Conservation (phyloP, 768 basidiomycete genomes). For the Kwoniella sp. region DNA sequence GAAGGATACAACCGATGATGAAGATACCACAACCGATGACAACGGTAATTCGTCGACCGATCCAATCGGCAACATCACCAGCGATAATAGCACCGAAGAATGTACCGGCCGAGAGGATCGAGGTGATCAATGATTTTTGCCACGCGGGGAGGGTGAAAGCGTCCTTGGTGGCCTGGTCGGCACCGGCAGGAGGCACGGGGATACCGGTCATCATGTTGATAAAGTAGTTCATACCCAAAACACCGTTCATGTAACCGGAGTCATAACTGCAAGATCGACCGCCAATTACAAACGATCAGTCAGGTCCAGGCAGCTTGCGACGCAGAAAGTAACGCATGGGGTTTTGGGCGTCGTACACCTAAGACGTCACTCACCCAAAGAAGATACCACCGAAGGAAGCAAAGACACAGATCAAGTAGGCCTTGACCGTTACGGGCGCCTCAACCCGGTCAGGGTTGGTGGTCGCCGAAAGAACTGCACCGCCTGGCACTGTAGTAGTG, state of each 20-base stretch:
- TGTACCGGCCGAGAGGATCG: slow-evolving; percentile 57
- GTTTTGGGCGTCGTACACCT: background rate
- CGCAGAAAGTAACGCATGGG: no score
- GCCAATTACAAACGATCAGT: background rate
- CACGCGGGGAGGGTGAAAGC: slow-evolving; percentile 47
- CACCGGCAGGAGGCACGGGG: slow-evolving; percentile 35
- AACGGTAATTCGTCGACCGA: slow-evolving; percentile 55
- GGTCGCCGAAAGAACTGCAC: slow-evolving; percentile 34
- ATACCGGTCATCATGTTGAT: slow-evolving; percentile 96
- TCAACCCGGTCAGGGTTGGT: slow-evolving; percentile 52
- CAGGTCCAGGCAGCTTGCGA: no score
- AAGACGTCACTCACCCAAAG: slow-evolving; percentile 38
- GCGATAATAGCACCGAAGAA: slow-evolving; percentile 58
- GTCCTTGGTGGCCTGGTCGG: slow-evolving; percentile 27
- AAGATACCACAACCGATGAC: slow-evolving; percentile 48
- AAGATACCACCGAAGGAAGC: slow-evolving; percentile 56
- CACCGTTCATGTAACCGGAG: slow-evolving; percentile 53
- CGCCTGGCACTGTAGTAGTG: slow-evolving; percentile 27
- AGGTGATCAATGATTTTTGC: slow-evolving; percentile 55
- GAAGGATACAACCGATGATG: slow-evolving; percentile 50
- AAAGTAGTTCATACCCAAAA: slow-evolving; percentile 66
- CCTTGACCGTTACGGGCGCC: slow-evolving; percentile 58
- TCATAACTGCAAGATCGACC: slow-evolving; percentile 31
- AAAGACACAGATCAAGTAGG: slow-evolving; percentile 53
- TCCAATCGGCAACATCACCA: slow-evolving; percentile 57